These are phyloP conservation scores for Picea sitchensis DNA, from an alignment of 75 land plant genomes.

Conservation along the genomic window DNA sequence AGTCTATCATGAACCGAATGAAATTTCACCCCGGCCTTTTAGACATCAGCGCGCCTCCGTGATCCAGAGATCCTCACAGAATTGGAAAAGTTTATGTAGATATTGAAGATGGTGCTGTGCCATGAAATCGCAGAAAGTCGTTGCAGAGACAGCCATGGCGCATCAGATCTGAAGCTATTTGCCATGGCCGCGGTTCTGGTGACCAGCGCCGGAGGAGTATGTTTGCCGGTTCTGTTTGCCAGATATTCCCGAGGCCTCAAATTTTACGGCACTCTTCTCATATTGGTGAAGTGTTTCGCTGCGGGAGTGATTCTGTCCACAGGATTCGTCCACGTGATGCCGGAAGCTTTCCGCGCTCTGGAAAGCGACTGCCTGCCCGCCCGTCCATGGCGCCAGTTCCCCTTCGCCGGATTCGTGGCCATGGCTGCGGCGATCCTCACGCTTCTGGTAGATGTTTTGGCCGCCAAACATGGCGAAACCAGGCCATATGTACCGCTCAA, in stretches of 20 bases:
- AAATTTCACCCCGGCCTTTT: too few species aligned
- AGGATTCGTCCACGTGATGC: constrained; percentile 65
- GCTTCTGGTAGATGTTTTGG: constrained; percentile 44
- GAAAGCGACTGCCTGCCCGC: constrained; percentile 40
- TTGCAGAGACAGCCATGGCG: constrained; percentile 30
- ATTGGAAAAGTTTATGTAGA: too few species aligned
- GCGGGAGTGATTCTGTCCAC: constrained; percentile 73
- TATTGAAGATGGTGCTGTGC: neutral
- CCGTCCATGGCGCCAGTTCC: constrained; percentile 61
- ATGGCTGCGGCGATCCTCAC: constrained; percentile 45
- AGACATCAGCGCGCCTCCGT: too few species aligned
- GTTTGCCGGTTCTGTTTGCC: constrained; percentile 21
- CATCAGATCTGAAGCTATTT: constrained; percentile 22
- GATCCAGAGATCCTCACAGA: too few species aligned
- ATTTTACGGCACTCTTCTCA: constrained; percentile 22
- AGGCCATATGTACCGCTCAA: constrained; percentile 9
- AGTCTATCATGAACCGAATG: too few species aligned
- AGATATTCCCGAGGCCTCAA: constrained; percentile 1
- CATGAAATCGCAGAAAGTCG: neutral
- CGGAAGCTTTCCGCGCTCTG: constrained; percentile 52
- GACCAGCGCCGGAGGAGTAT: constrained; percentile 30
- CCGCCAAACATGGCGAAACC: constrained; percentile 21
- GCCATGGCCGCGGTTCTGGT: constrained; percentile 27
- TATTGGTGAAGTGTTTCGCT: constrained; percentile 56
- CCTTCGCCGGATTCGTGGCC: constrained; percentile 52